Evolutionary conservation across 768 basidiomycete species (phyloP).

Genomic region (Tulasnella sp.): DNA sequence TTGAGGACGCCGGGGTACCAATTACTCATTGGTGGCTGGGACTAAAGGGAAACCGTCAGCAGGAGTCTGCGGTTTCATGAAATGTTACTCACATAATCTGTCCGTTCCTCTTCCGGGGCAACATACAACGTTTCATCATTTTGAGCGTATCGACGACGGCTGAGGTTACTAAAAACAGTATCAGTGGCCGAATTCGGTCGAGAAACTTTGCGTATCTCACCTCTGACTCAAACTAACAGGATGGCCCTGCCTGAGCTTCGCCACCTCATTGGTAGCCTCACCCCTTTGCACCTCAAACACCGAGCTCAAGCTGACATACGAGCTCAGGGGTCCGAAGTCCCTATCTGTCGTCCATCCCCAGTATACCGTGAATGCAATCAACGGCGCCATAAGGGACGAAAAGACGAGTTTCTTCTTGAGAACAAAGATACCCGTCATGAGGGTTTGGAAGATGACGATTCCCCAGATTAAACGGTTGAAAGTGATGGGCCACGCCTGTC

Average conservation of each 20-base stretch:
- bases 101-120: constrained; percentile 84
- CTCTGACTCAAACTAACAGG: constrained; percentile 84
- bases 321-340: constrained; percentile 58
- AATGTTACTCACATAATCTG: constrained; percentile 59
- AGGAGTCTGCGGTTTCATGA: constrained; percentile 6
- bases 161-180: constrained; percentile 49
- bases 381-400: constrained; percentile 54
- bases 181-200: not conserved
- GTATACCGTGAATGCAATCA: constrained; percentile 58
- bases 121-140: constrained; percentile 93
- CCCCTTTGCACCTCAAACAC: constrained; percentile 83
- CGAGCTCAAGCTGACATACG: constrained; percentile 73
- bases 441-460: constrained; percentile 81
- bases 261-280: constrained; percentile 69
- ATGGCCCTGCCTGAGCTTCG: constrained; percentile 63
- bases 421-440: constrained; percentile 95
- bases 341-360: constrained; percentile 73
- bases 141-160: constrained; percentile 74
- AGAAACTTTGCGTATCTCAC: constrained; percentile 29
- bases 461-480: constrained; percentile 88
- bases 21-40: constrained; percentile 92
- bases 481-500: constrained; percentile 96
- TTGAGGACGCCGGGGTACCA: constrained; percentile 91
- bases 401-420: constrained; percentile 47
- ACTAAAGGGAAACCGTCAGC: constrained; percentile 33